Evolutionary conservation across 208 protist species (phyloP).

Genomic region (Acanthamoeba quina): DNA sequence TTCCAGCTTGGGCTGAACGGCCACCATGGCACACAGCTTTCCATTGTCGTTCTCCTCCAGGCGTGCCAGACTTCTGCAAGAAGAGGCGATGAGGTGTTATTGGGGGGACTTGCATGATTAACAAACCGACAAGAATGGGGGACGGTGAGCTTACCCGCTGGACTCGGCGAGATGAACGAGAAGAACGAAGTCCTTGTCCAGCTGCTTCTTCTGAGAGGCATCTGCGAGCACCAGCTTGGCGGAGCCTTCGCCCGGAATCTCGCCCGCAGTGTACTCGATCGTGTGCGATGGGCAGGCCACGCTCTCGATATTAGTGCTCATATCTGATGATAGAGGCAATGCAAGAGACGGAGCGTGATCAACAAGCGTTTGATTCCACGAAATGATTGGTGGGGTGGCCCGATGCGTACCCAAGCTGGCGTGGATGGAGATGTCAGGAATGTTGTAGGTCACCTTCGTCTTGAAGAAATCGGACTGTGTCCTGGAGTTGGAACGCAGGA

Average conservation of each 20-base stretch:
- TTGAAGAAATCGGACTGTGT: neutral
- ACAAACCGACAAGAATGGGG: neutral
- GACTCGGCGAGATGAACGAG: neutral
- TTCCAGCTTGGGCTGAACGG: conserved; percentile 72
- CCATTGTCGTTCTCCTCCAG: conserved; percentile 68
- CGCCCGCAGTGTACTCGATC: conserved; percentile 30
- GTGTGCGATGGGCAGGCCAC: neutral
- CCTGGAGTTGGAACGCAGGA: neutral
- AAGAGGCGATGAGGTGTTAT: neutral
- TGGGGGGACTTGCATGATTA: neutral
- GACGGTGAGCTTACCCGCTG: neutral
- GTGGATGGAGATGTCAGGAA: conserved; percentile 38
- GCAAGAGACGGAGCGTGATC: neutral
- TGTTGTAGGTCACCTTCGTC: conserved; percentile 6
- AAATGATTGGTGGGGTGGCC: neutral
- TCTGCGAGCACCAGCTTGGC: neutral
- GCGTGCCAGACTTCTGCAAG: neutral
- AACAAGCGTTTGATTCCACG: neutral
- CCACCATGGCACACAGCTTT: conserved; percentile 55
- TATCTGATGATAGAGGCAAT: neutral
- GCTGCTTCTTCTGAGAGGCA: neutral
- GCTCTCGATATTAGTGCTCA: neutral
- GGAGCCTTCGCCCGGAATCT: neutral
- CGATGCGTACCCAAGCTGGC: neutral
- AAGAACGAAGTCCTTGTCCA: conserved; percentile 43